These are phyloP conservation scores for Dianthus caryophyllus DNA, from an alignment of 148 eudicot species.

Conservation along the genomic window DNA sequence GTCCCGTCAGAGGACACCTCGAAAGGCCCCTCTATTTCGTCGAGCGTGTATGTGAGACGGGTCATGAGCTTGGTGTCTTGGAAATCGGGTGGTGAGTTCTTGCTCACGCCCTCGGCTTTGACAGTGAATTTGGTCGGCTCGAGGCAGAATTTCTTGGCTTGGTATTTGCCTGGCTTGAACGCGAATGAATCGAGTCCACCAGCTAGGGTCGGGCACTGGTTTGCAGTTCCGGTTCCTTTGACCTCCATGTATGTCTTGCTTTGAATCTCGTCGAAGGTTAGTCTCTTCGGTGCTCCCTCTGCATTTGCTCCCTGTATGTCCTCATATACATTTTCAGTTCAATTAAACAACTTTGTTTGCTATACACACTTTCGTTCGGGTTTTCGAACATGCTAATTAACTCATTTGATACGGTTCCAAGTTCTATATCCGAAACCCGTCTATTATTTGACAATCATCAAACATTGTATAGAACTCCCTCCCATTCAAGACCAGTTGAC, in stretches of 20 bases:
- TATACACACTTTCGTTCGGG: not conserved
- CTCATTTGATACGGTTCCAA: too few relatives aligned
- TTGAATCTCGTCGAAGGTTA: conserved; percentile 88
- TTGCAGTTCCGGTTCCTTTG: conserved; percentile 96
- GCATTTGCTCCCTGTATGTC: conserved; percentile 78
- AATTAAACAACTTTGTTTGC: not conserved
- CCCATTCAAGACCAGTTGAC: too few relatives aligned
- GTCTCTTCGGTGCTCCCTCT: conserved; percentile 72
- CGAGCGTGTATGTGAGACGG: conserved; percentile 95
- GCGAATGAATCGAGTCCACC: conserved; percentile 65
- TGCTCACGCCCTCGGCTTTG: conserved; percentile 77
- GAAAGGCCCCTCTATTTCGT: conserved; percentile 95
- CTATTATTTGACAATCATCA: too few relatives aligned
- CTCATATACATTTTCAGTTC: not conserved
- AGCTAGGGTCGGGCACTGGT: conserved; percentile 89
- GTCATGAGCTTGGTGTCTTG: conserved; percentile 99
- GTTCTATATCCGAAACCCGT: too few relatives aligned
- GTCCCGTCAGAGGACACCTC: conserved; percentile 74
- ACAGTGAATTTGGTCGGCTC: conserved; percentile 95
- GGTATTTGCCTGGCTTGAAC: conserved; percentile 88
- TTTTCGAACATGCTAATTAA: not conserved
- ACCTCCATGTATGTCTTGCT: conserved; percentile 95
- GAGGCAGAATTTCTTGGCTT: conserved; percentile 82
- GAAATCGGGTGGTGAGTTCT: conserved; percentile 84
- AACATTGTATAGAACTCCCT: too few relatives aligned